Conservation (phyloP, 441 rosid species). For the Francoa sonchifolia region DNA sequence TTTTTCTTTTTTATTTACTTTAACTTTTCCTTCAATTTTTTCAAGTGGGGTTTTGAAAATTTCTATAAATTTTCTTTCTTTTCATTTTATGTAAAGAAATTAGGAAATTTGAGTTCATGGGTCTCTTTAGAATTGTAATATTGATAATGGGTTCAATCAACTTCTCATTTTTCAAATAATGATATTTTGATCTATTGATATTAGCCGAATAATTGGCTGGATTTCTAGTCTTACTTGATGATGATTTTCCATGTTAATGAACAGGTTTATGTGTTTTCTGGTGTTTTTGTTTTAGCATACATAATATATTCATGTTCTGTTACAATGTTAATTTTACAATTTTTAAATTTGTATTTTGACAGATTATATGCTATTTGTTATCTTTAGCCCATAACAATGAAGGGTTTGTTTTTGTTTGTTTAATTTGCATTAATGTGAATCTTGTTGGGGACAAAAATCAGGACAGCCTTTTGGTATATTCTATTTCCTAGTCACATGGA, state of each 20-base stretch:
- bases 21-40: conserved; percentile 1
- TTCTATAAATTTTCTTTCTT: not conserved
- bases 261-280: too few species aligned
- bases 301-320: too few species aligned
- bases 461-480: conserved; percentile 36
- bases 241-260: too few species aligned
- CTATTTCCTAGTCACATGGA: conserved; percentile 55
- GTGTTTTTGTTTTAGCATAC: too few species aligned
- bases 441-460: conserved; percentile 24
- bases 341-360: too few species aligned
- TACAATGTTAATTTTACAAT: too few species aligned
- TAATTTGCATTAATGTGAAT: conserved; percentile 22
- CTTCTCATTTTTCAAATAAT: too few species aligned
- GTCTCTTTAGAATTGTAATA: not conserved
- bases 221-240: too few species aligned
- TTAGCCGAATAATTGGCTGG: too few species aligned
- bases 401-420: conserved; percentile 3
- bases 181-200: too few species aligned
- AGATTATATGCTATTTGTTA: conserved; percentile 7
- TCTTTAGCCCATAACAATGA: not conserved
- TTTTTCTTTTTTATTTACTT: not conserved
- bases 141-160: not conserved
- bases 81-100: not conserved
- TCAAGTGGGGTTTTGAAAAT: not conserved
- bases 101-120: not conserved